Percentiles rank a stretch among this genome's conserved stretches.
Conservation (phyloP, 2,329 filamentous ascomycete species). For the Calonectria honghensis region DNA sequence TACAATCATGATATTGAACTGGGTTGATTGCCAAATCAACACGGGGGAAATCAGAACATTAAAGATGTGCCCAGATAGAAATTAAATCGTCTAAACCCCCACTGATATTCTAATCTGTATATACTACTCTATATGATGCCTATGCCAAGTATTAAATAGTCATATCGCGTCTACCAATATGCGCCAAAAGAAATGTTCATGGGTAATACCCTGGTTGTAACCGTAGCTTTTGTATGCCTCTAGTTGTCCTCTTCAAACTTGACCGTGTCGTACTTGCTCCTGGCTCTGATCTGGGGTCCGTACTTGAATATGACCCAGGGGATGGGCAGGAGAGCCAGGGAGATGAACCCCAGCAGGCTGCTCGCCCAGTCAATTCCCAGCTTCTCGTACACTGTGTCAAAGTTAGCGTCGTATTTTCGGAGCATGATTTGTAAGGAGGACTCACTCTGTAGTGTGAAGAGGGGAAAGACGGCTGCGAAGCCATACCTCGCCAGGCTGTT, state of each 20-base stretch:
- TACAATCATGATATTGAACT: background rate
- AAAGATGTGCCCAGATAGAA: background rate
- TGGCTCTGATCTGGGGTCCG: constrained; percentile 59
- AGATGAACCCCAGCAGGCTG: constrained; percentile 68
- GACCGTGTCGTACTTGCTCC: constrained; percentile 61
- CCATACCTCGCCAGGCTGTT: constrained; percentile 75
- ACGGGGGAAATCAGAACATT: background rate
- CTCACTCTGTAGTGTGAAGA: constrained; percentile 76
- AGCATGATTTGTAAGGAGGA: constrained; percentile 18
- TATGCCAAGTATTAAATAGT: background rate
- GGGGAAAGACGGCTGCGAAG: constrained; percentile 74
- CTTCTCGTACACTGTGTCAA: constrained; percentile 62
- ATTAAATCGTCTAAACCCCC: background rate
- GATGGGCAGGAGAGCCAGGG: constrained; percentile 68
- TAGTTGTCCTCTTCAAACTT: constrained; percentile 38
- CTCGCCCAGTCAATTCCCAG: constrained; percentile 69
- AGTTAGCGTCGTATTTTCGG: constrained; percentile 37
- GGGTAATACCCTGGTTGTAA: background rate
- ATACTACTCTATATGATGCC: background rate
- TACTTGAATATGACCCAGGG: constrained; percentile 72
- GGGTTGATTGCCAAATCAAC: background rate
- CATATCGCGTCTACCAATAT: constrained; percentile 7
- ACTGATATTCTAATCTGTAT: background rate
- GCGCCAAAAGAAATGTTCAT: background rate
- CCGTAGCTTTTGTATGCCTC: background rate